Evolutionary conservation across 768 basidiomycete species (phyloP).

Genomic region (Tylopilus plumbeoviolaceoides): DNA sequence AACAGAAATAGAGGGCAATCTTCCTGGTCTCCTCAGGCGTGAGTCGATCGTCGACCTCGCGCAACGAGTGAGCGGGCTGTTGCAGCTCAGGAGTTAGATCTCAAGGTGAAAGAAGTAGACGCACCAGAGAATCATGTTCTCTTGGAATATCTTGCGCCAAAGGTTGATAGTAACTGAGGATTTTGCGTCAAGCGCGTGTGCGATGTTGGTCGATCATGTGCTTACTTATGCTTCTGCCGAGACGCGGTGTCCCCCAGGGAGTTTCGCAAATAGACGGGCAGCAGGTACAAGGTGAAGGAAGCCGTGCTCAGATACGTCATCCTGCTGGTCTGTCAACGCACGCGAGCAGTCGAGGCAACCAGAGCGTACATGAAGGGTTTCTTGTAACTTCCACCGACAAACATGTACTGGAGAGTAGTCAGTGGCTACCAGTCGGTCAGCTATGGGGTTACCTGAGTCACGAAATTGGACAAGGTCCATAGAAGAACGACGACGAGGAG

Average conservation of each 20-base stretch:
- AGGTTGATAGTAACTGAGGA: slow-evolving; percentile 25
- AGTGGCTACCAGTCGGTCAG: not conserved
- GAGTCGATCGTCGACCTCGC: slow-evolving; percentile 37
- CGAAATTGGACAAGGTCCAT: slow-evolving; percentile 87
- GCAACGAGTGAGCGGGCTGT: slow-evolving; percentile 9
- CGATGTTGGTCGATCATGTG: not conserved
- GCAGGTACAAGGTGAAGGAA: slow-evolving; percentile 79
- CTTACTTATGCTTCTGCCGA: slow-evolving; percentile 11
- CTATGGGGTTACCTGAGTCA: slow-evolving; percentile 60
- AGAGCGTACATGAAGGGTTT: slow-evolving; percentile 81
- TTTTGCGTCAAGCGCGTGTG: not conserved
- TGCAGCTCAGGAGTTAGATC: not conserved
- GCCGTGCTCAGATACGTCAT: slow-evolving; percentile 91
- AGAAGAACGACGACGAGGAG: slow-evolving; percentile 75
- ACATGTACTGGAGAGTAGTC: slow-evolving; percentile 38
- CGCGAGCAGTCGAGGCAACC: not conserved
- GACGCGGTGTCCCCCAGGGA: slow-evolving; percentile 7
- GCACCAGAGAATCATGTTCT: slow-evolving; percentile 19
- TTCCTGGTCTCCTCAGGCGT: slow-evolving; percentile 67
- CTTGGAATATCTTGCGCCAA: slow-evolving; percentile 13
- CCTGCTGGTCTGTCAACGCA: slow-evolving; percentile 34
- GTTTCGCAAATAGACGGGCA: slow-evolving; percentile 51
- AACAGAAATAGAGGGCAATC: slow-evolving; percentile 77
- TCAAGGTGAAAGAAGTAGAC: not conserved
- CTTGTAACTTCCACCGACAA: slow-evolving; percentile 61